These are phyloP conservation scores for Chiua virens DNA, from an alignment of 768 basidiomycete genomes.

Conservation along the genomic window DNA sequence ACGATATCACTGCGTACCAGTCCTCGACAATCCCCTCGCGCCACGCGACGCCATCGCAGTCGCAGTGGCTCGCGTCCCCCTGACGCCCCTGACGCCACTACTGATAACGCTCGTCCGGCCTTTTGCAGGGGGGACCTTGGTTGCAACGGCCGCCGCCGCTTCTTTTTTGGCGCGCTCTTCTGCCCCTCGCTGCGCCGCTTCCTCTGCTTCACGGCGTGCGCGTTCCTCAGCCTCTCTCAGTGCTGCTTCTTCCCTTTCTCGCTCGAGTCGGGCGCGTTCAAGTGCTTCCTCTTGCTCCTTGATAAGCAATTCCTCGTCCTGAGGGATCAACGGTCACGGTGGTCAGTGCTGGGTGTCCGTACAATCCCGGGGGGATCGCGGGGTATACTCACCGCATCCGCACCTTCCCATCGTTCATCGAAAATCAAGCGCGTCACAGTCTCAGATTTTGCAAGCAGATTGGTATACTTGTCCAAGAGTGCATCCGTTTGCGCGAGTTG, in stretches of 20 bases:
- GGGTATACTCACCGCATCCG: slow-evolving; percentile 55
- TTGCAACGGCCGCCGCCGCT: slow-evolving; percentile 37
- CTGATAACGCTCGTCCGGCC: slow-evolving; percentile 43
- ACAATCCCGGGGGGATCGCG: neutral
- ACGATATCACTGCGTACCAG: slow-evolving; percentile 31
- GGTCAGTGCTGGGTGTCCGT: neutral
- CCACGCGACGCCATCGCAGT: slow-evolving; percentile 41
- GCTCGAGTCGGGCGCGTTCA: slow-evolving; percentile 34
- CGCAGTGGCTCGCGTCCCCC: slow-evolving; percentile 68
- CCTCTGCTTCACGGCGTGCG: slow-evolving; percentile 30
- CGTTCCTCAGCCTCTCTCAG: slow-evolving; percentile 42
- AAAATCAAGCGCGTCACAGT: slow-evolving; percentile 66
- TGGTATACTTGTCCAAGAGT: slow-evolving; percentile 73
- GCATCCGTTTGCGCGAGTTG: slow-evolving; percentile 73
- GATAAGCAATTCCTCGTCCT: slow-evolving; percentile 63
- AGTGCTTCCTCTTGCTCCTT: slow-evolving; percentile 39
- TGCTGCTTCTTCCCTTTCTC: slow-evolving; percentile 35
- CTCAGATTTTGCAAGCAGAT: slow-evolving; percentile 69
- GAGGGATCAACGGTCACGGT: neutral
- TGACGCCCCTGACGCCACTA: slow-evolving; percentile 67
- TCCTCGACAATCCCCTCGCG: slow-evolving; percentile 41
- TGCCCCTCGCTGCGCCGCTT: slow-evolving; percentile 41
- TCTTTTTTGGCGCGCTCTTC: slow-evolving; percentile 53
- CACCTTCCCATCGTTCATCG: slow-evolving; percentile 76
- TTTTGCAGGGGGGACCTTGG: slow-evolving; percentile 26